Conservation (phyloP, 2,329 filamentous ascomycete species). For the Fusarium sp. region DNA sequence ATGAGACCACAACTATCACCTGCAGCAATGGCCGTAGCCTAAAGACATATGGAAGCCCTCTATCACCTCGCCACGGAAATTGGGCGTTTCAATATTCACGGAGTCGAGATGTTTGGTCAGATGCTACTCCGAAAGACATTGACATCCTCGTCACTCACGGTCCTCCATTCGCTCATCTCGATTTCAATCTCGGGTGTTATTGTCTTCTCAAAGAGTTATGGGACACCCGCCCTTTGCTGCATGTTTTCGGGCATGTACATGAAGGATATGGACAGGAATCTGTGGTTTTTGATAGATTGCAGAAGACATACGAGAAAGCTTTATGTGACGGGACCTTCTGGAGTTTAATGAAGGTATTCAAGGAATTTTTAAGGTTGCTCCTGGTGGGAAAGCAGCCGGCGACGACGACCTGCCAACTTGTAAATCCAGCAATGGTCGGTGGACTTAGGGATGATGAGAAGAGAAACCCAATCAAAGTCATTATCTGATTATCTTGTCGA, state of each 20-base stretch:
- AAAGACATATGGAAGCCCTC: constrained; percentile 43
- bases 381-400: background rate
- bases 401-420: background rate
- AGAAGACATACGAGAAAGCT: constrained; percentile 32
- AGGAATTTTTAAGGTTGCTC: background rate
- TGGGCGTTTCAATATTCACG: constrained; percentile 54
- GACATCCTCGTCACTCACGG: constrained; percentile 53
- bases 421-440: background rate
- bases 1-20: constrained; percentile 21
- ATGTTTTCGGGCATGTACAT: constrained; percentile 74
- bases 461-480: background rate
- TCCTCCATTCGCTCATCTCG: constrained; percentile 48
- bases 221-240: constrained; percentile 64
- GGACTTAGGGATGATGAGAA: background rate
- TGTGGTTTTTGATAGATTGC: constrained; percentile 42
- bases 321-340: background rate
- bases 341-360: background rate
- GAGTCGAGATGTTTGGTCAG: constrained; percentile 40
- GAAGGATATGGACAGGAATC: constrained; percentile 54
- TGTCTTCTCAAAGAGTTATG: constrained; percentile 56
- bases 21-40: constrained; percentile 43
- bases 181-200: constrained; percentile 45
- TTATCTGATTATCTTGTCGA: background rate
- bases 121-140: constrained; percentile 33
- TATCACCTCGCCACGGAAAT: constrained; percentile 45